Percentiles rank a stretch among this genome's conserved stretches.
Evolutionary conservation across 164 flowering plant genomes (phyloP).

Genomic region (Stephania japonica): DNA sequence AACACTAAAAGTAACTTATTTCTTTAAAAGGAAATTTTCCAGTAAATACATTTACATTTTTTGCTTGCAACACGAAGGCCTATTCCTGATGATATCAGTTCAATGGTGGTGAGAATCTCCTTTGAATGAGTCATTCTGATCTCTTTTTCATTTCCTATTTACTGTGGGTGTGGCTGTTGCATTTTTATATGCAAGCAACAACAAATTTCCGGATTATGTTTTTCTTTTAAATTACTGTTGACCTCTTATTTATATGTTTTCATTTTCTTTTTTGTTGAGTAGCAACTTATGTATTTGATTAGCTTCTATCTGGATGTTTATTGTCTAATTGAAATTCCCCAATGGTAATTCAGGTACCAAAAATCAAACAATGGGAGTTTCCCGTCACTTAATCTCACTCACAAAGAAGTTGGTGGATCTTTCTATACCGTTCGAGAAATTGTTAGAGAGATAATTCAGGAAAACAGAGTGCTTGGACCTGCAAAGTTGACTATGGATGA

Average conservation of each 20-base stretch:
- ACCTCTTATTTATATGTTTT: neutral
- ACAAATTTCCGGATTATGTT: neutral
- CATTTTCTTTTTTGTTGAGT: neutral
- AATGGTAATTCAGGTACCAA: conserved; percentile 55
- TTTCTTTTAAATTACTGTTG: neutral
- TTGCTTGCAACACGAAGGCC: neutral
- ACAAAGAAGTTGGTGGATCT: conserved; percentile 97
- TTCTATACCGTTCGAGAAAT: conserved; percentile 90
- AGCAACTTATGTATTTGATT: neutral
- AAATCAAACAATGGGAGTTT: conserved; percentile 62
- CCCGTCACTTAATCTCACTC: conserved; percentile 83
- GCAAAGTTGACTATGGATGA: conserved; percentile 39
- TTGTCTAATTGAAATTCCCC: conserved; percentile 1
- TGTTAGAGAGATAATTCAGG: conserved; percentile 87
- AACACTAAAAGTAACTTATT: too few species aligned
- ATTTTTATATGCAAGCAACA: neutral
- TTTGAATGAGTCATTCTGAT: neutral
- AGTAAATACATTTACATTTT: too few species aligned
- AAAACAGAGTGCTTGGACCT: conserved; percentile 81
- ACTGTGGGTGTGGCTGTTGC: neutral
- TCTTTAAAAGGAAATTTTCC: neutral
- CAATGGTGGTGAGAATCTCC: neutral
- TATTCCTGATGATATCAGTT: neutral
- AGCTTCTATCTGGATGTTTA: neutral
- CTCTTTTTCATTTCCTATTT: neutral